A percentile compares a stretch with the other conserved stretches of the same genome.
These are phyloP conservation scores for Prunus padus DNA, from an alignment of 306 rosid species.

Conservation along the genomic window DNA sequence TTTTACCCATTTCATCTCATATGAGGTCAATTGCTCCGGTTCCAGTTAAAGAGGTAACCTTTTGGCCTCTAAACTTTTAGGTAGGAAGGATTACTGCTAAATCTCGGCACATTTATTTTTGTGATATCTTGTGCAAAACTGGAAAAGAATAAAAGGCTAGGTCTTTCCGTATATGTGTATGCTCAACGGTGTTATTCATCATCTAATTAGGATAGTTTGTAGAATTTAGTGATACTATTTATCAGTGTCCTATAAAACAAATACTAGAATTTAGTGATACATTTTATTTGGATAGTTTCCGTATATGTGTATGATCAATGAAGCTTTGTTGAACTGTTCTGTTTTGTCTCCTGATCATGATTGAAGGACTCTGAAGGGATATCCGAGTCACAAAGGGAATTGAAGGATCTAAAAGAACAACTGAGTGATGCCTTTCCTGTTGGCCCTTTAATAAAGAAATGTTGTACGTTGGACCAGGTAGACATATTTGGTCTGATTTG, in stretches of 20 bases:
- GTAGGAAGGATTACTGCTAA: background rate
- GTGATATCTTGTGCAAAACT: conserved; percentile 7
- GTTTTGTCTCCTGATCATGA: conserved; percentile 32
- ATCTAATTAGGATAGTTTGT: background rate
- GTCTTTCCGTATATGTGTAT: background rate
- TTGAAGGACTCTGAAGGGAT: conserved; percentile 71
- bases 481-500: background rate
- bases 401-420: conserved; percentile 83
- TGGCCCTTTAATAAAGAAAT: conserved; percentile 81
- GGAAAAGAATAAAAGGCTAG: background rate
- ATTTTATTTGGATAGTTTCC: no score
- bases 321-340: conserved; percentile 20
- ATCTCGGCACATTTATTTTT: background rate
- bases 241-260: background rate
- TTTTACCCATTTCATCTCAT: conserved; percentile 91
- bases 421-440: conserved; percentile 76
- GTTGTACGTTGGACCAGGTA: conserved; percentile 94
- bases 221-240: conserved; percentile 4
- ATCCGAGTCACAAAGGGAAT: conserved; percentile 68
- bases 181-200: background rate
- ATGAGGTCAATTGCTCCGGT: conserved; percentile 64
- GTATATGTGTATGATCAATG: background rate
- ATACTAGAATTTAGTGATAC: background rate
- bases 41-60: conserved; percentile 70
- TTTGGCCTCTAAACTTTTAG: conserved; percentile 18